These are phyloP conservation scores for Sugiyamaella lignohabitans DNA, from an alignment of 805 yeast species.

Conservation along the genomic window DNA sequence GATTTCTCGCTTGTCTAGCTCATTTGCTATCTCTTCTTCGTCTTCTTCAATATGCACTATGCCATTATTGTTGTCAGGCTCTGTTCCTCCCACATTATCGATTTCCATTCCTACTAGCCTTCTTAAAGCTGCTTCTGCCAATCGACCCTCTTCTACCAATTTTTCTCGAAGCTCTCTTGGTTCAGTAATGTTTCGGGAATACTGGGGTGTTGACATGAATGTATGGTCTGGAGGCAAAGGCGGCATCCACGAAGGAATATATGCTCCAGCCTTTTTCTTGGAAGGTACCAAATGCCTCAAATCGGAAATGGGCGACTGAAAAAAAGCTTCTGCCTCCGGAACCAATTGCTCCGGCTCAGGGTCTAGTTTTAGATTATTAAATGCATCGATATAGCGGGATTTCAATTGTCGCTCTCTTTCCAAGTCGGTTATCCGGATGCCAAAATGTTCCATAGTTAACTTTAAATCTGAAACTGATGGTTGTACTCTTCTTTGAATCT, in stretches of 20 bases:
- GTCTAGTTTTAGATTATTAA: constrained; percentile 26
- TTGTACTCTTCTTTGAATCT: constrained; percentile 30
- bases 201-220: constrained; percentile 69
- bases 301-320: constrained; percentile 46
- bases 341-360: constrained; percentile 31
- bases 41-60: not conserved
- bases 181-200: constrained; percentile 54
- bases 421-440: constrained; percentile 28
- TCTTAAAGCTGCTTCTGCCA: constrained; percentile 73
- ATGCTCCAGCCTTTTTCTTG: constrained; percentile 34
- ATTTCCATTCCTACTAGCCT: constrained; percentile 33
- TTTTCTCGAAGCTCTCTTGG: constrained; percentile 64
- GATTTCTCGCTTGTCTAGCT: too few species aligned
- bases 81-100: not conserved
- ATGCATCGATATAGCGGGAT: constrained; percentile 21
- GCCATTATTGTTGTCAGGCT: not conserved
- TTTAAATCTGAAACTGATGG: constrained; percentile 33
- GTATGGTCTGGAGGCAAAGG: constrained; percentile 92
- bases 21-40: not conserved
- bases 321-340: constrained; percentile 46
- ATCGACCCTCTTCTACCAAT: constrained; percentile 71
- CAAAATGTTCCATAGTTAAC: constrained; percentile 25
- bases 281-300: constrained; percentile 53
- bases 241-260: constrained; percentile 75
- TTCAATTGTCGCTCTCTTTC: constrained; percentile 24